A percentile compares a stretch with the other conserved stretches of the same genome.
Evolutionary conservation across 1,284 basidiomycete species (phyloP).

Genomic region (Trametes pubescens): DNA sequence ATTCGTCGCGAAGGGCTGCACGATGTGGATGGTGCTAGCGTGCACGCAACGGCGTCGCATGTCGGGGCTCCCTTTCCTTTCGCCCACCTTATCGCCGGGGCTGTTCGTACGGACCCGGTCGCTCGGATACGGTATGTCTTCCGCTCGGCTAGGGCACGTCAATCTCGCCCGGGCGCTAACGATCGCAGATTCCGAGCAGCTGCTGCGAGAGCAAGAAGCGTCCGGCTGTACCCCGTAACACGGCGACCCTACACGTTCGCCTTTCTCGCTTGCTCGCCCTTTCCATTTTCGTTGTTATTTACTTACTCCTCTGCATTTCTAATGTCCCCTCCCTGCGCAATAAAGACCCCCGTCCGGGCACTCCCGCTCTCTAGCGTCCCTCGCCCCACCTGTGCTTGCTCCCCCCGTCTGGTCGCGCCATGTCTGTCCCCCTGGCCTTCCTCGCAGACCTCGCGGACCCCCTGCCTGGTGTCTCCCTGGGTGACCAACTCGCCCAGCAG

Average conservation of each 20-base stretch:
- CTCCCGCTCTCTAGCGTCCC: slow-evolving; percentile 12
- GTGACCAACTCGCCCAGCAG: slow-evolving; percentile 28
- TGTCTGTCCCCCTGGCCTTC: slow-evolving; percentile 33
- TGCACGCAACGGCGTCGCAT: slow-evolving; percentile 6
- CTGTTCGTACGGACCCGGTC: slow-evolving; percentile 15
- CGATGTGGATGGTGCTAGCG: background rate
- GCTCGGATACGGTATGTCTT: slow-evolving; percentile 11
- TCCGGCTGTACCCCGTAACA: background rate
- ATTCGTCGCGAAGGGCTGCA: slow-evolving; percentile 16
- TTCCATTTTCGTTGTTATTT: background rate
- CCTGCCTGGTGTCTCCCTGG: slow-evolving; percentile 20
- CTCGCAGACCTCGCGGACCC: slow-evolving; percentile 27
- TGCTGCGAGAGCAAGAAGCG: background rate
- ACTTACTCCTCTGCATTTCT: background rate
- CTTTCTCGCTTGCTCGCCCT: slow-evolving; percentile 6
- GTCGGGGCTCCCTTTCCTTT: slow-evolving; percentile 10
- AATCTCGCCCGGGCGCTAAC: slow-evolving; percentile 7
- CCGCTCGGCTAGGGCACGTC: slow-evolving; percentile 9
- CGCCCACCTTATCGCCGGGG: slow-evolving; percentile 31
- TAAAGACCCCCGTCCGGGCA: slow-evolving; percentile 8
- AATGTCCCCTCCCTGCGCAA: slow-evolving; percentile 1
- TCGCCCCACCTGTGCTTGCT: slow-evolving; percentile 12
- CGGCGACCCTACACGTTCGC: background rate
- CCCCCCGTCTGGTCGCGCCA: slow-evolving; percentile 16
- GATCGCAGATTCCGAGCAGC: slow-evolving; percentile 14